phyloP scores from a whole-genome alignment of 192 early-diverging fungal species.

The Dissophora ornata region DNA sequence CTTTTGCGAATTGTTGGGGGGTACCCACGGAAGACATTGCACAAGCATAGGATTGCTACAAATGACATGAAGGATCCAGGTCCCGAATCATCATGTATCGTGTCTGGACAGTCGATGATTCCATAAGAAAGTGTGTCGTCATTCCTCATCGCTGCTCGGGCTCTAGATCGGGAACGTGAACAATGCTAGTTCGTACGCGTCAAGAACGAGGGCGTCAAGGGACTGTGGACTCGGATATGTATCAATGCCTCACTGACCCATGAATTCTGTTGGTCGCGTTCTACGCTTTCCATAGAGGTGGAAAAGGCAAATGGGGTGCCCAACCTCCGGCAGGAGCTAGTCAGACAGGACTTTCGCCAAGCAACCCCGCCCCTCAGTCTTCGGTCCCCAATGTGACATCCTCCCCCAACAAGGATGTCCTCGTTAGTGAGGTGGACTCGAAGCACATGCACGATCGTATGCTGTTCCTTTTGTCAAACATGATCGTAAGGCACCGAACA shows the following conservation, averaged over 20 bases:
- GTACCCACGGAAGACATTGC: too few relatives aligned
- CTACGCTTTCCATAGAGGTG: conserved; percentile 12
- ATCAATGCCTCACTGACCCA: background rate
- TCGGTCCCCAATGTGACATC: background rate
- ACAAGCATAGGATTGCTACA: too few relatives aligned
- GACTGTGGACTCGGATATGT: background rate
- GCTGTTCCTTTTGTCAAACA: conserved; percentile 71
- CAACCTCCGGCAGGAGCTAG: conserved; percentile 26
- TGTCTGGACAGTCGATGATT: too few relatives aligned
- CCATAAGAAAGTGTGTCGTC: too few relatives aligned
- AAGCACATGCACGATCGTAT: conserved; percentile 72
- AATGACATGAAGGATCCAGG: too few relatives aligned
- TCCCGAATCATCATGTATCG: too few relatives aligned
- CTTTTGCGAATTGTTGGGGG: too few relatives aligned
- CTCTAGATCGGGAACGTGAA: too few relatives aligned
- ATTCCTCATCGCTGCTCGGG: too few relatives aligned
- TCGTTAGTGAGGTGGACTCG: conserved; percentile 38
- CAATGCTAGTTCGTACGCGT: too few relatives aligned
- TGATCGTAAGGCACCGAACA: conserved; percentile 68
- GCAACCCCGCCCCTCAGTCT: conserved; percentile 6
- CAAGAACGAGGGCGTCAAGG: background rate
- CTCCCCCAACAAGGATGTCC: conserved; percentile 18
- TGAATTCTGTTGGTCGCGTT: background rate
- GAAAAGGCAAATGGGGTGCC: conserved; percentile 33
- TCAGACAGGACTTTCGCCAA: conserved; percentile 4